A percentile compares a stretch with the other conserved stretches of the same genome.
phyloP scores from a whole-genome alignment of 129 eudicot genomes.

The Ambrosia trifida region DNA sequence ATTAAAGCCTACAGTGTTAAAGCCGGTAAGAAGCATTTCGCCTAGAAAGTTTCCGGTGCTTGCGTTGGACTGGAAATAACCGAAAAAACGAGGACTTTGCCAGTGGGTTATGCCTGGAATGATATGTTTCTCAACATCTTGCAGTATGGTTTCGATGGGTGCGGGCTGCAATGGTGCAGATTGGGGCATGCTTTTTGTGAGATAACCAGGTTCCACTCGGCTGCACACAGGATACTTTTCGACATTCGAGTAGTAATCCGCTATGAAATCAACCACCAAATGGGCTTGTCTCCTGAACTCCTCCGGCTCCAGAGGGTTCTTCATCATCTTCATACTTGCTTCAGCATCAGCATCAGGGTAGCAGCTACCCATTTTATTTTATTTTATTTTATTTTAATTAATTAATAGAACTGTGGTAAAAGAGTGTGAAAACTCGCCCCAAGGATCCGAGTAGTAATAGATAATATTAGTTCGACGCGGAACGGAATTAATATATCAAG shows the following conservation, averaged over 20 bases:
- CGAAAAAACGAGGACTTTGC: conserved; percentile 46
- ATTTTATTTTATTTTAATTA: too few species aligned
- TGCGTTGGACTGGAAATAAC: conserved; percentile 34
- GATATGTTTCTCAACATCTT: conserved; percentile 37
- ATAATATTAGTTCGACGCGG: too few species aligned
- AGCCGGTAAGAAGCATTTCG: conserved; percentile 41
- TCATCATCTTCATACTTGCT: too few species aligned
- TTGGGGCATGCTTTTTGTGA: conserved; percentile 27
- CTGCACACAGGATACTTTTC: conserved; percentile 40
- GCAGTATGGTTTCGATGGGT: conserved; percentile 33
- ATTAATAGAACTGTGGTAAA: too few species aligned
- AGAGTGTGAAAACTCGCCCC: too few species aligned
- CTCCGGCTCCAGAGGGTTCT: conserved; percentile 39
- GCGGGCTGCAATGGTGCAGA: conserved; percentile 35
- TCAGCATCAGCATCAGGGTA: too few species aligned
- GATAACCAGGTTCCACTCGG: conserved; percentile 40
- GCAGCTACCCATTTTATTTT: too few species aligned
- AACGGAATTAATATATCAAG: too few species aligned
- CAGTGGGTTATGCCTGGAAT: conserved; percentile 48
- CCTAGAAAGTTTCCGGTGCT: conserved; percentile 39
- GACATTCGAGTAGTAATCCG: conserved; percentile 39
- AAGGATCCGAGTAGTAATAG: too few species aligned
- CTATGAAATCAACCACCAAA: conserved; percentile 39
- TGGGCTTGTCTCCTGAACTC: conserved; percentile 45
- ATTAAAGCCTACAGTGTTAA: conserved; percentile 41